Evolutionary conservation across 2,329 filamentous ascomycete genomes (phyloP).

Genomic region (Thielaviopsis populi): DNA sequence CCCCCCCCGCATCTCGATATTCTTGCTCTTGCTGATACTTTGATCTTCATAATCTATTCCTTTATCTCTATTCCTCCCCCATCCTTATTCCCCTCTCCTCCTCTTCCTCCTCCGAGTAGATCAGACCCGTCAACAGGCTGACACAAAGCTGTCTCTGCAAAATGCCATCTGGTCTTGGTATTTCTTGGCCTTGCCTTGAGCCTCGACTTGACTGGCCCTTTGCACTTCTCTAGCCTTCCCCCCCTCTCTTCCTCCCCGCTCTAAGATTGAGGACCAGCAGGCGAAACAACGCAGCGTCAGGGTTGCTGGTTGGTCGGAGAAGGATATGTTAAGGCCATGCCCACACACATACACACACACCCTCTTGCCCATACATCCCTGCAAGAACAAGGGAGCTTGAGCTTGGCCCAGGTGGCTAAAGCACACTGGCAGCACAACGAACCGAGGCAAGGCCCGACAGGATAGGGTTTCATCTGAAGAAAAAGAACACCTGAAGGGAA

Average conservation of each 20-base stretch:
- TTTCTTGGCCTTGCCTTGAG: background rate
- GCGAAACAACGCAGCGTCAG: background rate
- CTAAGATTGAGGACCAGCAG: constrained; percentile 1
- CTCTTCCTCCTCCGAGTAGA: background rate
- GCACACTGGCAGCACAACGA: background rate
- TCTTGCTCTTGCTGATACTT: background rate
- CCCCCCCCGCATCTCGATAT: too few relatives aligned
- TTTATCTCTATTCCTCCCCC: background rate
- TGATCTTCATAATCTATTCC: background rate
- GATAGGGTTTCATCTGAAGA: background rate
- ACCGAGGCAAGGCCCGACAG: background rate
- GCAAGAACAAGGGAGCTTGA: background rate
- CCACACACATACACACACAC: background rate
- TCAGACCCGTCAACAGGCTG: background rate
- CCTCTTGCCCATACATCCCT: background rate
- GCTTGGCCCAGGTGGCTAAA: background rate
- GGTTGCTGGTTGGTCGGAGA: background rate
- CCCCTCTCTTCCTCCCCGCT: background rate
- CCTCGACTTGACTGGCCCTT: background rate
- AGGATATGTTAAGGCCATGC: background rate
- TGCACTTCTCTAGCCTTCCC: background rate
- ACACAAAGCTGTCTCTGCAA: background rate
- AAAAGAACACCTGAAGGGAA: background rate
- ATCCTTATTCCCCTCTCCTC: background rate
- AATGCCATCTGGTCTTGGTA: constrained; percentile 1